Evolutionary conservation across 1,284 basidiomycete genomes (phyloP), one percentile per base, ranked within the genome.

Genomic region (Ceratobasidium sp.): DNA sequence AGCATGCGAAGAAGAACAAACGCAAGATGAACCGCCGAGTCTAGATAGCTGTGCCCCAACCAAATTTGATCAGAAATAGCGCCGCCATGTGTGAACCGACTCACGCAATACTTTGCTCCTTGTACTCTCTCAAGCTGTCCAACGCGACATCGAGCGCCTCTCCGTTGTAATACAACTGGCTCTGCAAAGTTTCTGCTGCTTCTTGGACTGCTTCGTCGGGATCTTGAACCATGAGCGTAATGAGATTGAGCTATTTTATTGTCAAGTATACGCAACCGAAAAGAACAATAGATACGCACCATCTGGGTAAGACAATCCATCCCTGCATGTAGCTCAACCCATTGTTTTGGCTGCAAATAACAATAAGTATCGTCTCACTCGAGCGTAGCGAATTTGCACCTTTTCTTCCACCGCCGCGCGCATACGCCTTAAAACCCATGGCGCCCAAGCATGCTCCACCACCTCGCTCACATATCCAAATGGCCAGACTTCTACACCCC

Each of bases 241-340:
- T 92, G 79, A 96, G 88, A 50, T 94, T 88, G 44, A 98, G 88
- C 88, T 89, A 77, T 20, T 67, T 76, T 8, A 1, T 12, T 52
- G 2, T 2, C 12, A 16, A n/a, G 64, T 12, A 23, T 44, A 23
- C 20, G 20, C 67, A 2, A 10, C 48, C n/a, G 35, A 41, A n/a
- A 1, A 20, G 38, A n/a, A 38, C 14, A 20, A 64, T 64, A 38
- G 6, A 7, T 27, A 77, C 87, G 80, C 59, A 88, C 88, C 65
- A 97, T 87, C 81, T 97, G 95, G 6, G 94, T 95, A 79, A 98
- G 90, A 84, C 95, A 97, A 82, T 97, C 94, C 81, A 97, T 91
- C 59, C 95, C 94, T n/a, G 95, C 94, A 84, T 98, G 95, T 44
- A 98, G 87, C 82, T 97, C 96, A n/a, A 91, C 94, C 95, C 95